These are phyloP conservation scores for Neurospora sublineolata DNA, from an alignment of 495 filamentous ascomycete genomes.

Conservation along the genomic window DNA sequence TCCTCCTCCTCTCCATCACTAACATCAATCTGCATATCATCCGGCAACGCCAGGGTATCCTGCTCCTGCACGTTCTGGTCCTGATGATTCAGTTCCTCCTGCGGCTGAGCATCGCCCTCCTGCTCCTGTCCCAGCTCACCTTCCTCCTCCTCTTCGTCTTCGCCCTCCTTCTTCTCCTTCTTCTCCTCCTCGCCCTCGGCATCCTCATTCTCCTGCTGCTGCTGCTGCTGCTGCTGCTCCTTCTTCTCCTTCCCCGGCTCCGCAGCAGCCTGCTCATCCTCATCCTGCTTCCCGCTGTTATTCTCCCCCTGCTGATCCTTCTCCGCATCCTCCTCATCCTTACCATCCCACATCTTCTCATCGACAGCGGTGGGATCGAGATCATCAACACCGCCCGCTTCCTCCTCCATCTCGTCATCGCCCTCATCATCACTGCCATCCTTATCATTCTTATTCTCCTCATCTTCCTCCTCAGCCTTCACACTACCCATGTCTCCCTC, in stretches of 20 bases:
- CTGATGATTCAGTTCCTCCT: conserved; percentile 49
- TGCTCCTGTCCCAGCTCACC: conserved; percentile 59
- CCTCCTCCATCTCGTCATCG: conserved; percentile 70
- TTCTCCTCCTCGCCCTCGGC: conserved; percentile 42
- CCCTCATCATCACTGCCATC: conserved; percentile 34
- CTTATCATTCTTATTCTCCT: conserved; percentile 37
- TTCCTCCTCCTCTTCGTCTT: conserved; percentile 49
- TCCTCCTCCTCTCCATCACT: conserved; percentile 39
- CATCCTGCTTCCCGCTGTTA: conserved; percentile 48
- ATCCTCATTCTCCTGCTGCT: conserved; percentile 51
- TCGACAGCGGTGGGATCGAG: conserved; percentile 80
- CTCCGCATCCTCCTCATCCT: conserved; percentile 58
- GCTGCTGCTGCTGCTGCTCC: conserved; percentile 47
- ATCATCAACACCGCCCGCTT: conserved; percentile 80
- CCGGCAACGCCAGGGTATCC: conserved; percentile 49
- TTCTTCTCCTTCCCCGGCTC: conserved; percentile 43
- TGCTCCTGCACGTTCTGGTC: conserved; percentile 56
- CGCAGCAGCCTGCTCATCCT: conserved; percentile 55
- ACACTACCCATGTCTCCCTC: conserved; percentile 67
- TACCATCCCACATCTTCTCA: conserved; percentile 96
- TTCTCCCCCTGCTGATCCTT: conserved; percentile 75
- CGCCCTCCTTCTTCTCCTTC: conserved; percentile 38
- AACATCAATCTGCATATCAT: conserved; percentile 61
- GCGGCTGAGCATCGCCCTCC: conserved; percentile 64
- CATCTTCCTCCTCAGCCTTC: conserved; percentile 44